These are phyloP conservation scores for Crassisporium funariophilum DNA, from an alignment of 768 basidiomycete genomes.

Conservation along the genomic window DNA sequence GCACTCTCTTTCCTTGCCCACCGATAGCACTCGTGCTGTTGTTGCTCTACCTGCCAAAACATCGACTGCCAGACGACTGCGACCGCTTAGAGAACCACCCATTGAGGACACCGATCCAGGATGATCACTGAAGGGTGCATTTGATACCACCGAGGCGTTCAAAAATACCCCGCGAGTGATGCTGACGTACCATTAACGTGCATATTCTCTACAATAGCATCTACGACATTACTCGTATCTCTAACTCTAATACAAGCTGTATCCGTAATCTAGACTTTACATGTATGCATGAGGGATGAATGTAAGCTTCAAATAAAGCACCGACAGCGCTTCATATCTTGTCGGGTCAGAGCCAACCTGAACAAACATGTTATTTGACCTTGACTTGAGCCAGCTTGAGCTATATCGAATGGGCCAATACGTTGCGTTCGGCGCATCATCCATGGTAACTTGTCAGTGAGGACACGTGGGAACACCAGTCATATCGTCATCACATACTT, in stretches of 20 bases:
- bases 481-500: no score
- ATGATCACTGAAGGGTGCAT: conserved; percentile 4
- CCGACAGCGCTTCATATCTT: not conserved
- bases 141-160: not conserved
- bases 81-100: conserved; percentile 11
- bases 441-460: no score
- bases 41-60: conserved; percentile 7
- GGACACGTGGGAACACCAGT: no score
- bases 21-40: conserved; percentile 37
- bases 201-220: no score
- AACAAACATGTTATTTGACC: conserved; percentile 7
- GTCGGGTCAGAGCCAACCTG: not conserved
- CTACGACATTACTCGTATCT: no score
- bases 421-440: no score
- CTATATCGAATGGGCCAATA: no score
- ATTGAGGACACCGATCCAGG: conserved; percentile 15
- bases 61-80: conserved; percentile 9
- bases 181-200: not conserved
- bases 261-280: no score
- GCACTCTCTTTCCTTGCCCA: conserved; percentile 30
- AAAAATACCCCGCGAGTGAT: conserved; percentile 1
- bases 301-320: no score
- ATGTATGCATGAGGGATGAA: not conserved
- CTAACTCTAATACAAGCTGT: no score
- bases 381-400: no score